These are phyloP conservation scores for Discostella stelligeroides DNA, from an alignment of 108 stramenopile species.

Conservation along the genomic window DNA sequence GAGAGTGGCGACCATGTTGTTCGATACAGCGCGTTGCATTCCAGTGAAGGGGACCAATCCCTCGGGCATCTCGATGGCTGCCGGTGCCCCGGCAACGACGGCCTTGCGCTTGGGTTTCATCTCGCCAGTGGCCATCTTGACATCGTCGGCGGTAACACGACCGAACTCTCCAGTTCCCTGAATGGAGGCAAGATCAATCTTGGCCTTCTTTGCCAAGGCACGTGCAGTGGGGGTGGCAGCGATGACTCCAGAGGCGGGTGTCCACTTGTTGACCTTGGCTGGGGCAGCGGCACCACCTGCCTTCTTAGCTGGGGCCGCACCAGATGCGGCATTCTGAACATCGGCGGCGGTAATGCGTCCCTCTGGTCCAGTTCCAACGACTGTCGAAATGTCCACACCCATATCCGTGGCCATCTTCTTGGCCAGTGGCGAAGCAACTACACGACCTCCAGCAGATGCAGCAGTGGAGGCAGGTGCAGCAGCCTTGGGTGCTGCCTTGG, in stretches of 20 bases:
- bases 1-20: constrained; percentile 96
- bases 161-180: constrained; percentile 94
- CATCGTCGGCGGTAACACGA: constrained; percentile 92
- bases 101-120: constrained; percentile 79
- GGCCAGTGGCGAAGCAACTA: constrained; percentile 94
- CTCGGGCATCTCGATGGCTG: constrained; percentile 75
- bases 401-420: constrained; percentile 88
- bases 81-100: constrained; percentile 44
- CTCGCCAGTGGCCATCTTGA: constrained; percentile 89
- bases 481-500: constrained; percentile 58
- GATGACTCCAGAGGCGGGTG: constrained; percentile 84
- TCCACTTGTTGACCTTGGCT: constrained; percentile 77
- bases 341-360: constrained; percentile 89
- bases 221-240: constrained; percentile 87
- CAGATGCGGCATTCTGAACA: constrained; percentile 74
- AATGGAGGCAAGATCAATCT: constrained; percentile 81
- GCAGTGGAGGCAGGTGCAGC: constrained; percentile 56
- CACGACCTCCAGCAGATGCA: constrained; percentile 77
- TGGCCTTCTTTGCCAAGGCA: constrained; percentile 83
- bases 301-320: constrained; percentile 62
- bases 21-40: constrained; percentile 97
- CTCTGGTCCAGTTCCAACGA: constrained; percentile 91
- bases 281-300: constrained; percentile 62
- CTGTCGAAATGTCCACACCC: constrained; percentile 83
- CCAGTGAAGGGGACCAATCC: constrained; percentile 93